Evolutionary conservation across 495 filamentous ascomycete species (phyloP).

Genomic region (Aspergillus panamensis): DNA sequence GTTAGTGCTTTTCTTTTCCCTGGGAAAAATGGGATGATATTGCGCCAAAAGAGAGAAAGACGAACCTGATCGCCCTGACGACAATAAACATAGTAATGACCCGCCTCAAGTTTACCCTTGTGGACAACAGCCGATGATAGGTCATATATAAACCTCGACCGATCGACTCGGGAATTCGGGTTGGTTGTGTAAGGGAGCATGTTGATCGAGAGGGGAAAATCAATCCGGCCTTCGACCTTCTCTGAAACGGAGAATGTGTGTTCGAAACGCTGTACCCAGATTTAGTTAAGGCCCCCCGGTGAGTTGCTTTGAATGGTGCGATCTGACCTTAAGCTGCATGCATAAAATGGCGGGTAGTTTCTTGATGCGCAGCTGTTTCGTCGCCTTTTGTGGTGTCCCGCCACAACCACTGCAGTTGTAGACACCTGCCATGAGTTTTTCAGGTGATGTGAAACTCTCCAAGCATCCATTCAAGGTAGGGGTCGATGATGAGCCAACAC

Average conservation of each 20-base stretch:
- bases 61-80: constrained; percentile 71
- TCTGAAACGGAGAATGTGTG: constrained; percentile 62
- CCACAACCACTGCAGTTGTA: constrained; percentile 78
- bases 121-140: constrained; percentile 83
- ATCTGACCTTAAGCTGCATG: constrained; percentile 79
- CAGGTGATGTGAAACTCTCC: constrained; percentile 69
- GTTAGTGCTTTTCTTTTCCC: constrained; percentile 19
- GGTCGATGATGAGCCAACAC: constrained; percentile 34
- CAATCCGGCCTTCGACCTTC: constrained; percentile 77
- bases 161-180: constrained; percentile 41
- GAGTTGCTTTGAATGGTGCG: constrained; percentile 15
- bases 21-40: neutral
- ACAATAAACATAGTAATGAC: constrained; percentile 87
- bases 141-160: constrained; percentile 68
- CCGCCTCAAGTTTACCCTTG: constrained; percentile 76
- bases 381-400: constrained; percentile 63
- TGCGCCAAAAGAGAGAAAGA: neutral
- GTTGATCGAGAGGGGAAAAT: constrained; percentile 81
- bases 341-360: constrained; percentile 80
- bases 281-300: constrained; percentile 6
- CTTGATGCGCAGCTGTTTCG: constrained; percentile 75
- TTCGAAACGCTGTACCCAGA: constrained; percentile 64
- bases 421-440: constrained; percentile 69
- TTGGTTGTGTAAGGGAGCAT: constrained; percentile 82
- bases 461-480: constrained; percentile 71